A percentile compares a stretch with the other conserved stretches of the same genome.
Evolutionary conservation across 2,329 filamentous ascomycete species (phyloP).

Genomic region (Cadophora sp.): DNA sequence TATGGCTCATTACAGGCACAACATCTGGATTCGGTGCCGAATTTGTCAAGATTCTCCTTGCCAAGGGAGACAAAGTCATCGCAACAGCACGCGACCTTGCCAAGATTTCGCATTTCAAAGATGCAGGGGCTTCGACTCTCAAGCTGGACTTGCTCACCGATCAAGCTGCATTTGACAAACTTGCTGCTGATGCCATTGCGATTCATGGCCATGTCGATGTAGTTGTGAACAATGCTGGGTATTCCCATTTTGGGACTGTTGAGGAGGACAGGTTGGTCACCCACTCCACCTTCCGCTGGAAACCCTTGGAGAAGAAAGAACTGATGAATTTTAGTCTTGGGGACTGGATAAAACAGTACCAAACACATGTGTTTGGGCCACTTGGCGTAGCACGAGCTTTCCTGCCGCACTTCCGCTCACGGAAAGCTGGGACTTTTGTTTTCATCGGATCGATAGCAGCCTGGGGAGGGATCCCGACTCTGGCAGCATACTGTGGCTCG

Average conservation of each 20-base stretch:
- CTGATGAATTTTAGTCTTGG: not conserved
- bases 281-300: not conserved
- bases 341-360: not conserved
- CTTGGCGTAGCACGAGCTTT: not conserved
- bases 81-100: slow-evolving; percentile 14
- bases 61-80: slow-evolving; percentile 31
- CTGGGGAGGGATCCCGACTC: not conserved
- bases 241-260: not conserved
- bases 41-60: slow-evolving; percentile 24
- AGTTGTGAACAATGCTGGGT: not conserved
- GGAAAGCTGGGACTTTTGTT: not conserved
- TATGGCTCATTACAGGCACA: slow-evolving; percentile 32
- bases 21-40: slow-evolving; percentile 28
- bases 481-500: not conserved
- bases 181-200: not conserved
- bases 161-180: not conserved
- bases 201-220: not conserved
- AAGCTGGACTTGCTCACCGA: not conserved
- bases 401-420: not conserved
- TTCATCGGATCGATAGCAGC: not conserved
- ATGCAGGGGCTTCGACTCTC: not conserved
- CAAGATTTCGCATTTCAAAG: not conserved
- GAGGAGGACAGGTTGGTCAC: not conserved
- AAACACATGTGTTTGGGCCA: not conserved
- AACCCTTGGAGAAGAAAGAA: not conserved